A percentile compares a stretch with the other conserved stretches of the same genome.
phyloP scores from a whole-genome alignment of 179 eudicot genomes.

The Dionaea muscipula region DNA sequence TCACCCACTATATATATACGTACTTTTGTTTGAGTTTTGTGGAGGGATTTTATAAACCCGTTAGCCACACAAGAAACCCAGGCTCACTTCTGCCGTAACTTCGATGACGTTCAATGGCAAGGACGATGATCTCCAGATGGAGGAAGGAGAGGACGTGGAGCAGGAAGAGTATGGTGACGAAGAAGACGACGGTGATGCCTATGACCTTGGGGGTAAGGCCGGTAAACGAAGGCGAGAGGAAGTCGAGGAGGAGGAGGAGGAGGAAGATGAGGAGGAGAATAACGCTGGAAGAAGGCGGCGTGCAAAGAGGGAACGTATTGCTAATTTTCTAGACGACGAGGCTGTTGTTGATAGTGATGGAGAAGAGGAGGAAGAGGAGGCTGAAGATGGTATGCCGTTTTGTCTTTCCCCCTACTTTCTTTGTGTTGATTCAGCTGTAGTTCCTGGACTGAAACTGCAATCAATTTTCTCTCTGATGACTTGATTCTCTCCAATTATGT shows the following conservation, averaged over 20 bases:
- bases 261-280: conserved; percentile 37
- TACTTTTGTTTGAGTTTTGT: too few relatives aligned
- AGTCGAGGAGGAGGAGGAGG: conserved; percentile 35
- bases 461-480: background rate
- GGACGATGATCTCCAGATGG: too few relatives aligned
- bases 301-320: conserved; percentile 21
- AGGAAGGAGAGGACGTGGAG: too few relatives aligned
- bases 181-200: too few relatives aligned
- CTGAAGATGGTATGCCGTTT: conserved; percentile 63
- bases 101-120: too few relatives aligned
- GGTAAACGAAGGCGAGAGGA: too few relatives aligned
- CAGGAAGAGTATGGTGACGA: too few relatives aligned
- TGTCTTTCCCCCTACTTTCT: background rate
- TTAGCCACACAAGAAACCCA: too few relatives aligned
- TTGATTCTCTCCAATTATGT: background rate
- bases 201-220: too few relatives aligned
- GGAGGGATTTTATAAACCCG: too few relatives aligned
- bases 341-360: conserved; percentile 67
- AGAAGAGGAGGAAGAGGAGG: conserved; percentile 78
- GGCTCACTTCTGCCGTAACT: too few relatives aligned
- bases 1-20: too few relatives aligned
- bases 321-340: conserved; percentile 56
- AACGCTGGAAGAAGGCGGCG: conserved; percentile 24
- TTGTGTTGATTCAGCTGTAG: background rate
- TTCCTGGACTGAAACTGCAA: background rate